phyloP scores from a whole-genome alignment of 768 basidiomycete species.

The Leccinum rimulosum region DNA sequence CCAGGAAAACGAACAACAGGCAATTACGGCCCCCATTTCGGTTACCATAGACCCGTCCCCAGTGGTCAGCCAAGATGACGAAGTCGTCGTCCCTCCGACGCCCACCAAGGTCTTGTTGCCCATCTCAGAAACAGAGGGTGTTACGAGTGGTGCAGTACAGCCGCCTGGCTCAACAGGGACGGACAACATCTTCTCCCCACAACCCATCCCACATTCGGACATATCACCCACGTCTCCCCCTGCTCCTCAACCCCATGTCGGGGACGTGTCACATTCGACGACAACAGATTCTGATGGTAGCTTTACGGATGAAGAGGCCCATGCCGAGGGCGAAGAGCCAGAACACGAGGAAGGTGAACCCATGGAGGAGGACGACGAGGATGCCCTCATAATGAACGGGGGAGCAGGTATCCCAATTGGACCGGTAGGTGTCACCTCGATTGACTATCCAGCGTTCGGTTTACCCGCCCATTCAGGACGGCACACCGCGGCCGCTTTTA shows the following conservation, averaged over 20 bases:
- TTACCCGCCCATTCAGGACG: constrained; percentile 56
- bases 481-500: constrained; percentile 80
- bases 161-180: constrained; percentile 78
- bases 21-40: constrained; percentile 23
- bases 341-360: constrained; percentile 59
- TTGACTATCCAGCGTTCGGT: not conserved
- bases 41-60: constrained; percentile 22
- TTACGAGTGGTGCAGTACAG: constrained; percentile 91
- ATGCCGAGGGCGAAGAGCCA: constrained; percentile 68
- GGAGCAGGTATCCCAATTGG: constrained; percentile 95
- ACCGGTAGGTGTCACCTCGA: constrained; percentile 57
- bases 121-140: constrained; percentile 76
- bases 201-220: constrained; percentile 25
- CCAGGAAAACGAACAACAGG: constrained; percentile 37
- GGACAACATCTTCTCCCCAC: constrained; percentile 31
- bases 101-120: constrained; percentile 48
- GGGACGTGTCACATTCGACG: constrained; percentile 32
- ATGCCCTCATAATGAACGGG: constrained; percentile 82
- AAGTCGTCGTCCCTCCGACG: constrained; percentile 46
- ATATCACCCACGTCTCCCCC: constrained; percentile 22
- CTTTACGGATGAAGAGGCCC: constrained; percentile 62
- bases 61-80: constrained; percentile 29
- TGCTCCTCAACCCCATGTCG: constrained; percentile 27
- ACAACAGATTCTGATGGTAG: constrained; percentile 36
- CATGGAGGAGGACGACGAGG: constrained; percentile 82